Percentiles rank a stretch among this genome's conserved stretches.
phyloP scores from a whole-genome alignment of 2,329 filamentous ascomycete species.

The Fonsecaea pedrosoi region DNA sequence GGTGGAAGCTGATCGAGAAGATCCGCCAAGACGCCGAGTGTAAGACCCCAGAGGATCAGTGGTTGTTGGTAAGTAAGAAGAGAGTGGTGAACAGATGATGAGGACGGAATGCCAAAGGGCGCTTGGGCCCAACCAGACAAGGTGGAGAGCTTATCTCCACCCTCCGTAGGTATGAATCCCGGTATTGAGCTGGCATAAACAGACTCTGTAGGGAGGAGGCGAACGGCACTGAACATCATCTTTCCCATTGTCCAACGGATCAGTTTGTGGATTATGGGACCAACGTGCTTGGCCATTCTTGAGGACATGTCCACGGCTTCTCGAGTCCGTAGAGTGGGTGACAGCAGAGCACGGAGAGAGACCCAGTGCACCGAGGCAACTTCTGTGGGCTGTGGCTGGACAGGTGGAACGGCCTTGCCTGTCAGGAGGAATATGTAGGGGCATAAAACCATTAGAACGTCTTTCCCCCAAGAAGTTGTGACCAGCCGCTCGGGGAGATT shows the following conservation, averaged over 20 bases:
- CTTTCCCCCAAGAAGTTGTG: slow-evolving; percentile 70
- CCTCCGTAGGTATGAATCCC: slow-evolving; percentile 55
- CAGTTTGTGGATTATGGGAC: slow-evolving; percentile 61
- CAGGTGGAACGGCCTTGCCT: slow-evolving; percentile 60
- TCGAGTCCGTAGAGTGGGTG: slow-evolving; percentile 64
- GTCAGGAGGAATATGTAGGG: slow-evolving; percentile 71
- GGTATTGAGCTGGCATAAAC: slow-evolving; percentile 62
- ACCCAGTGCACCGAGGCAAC: slow-evolving; percentile 75
- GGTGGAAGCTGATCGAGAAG: slow-evolving; percentile 72
- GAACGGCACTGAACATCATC: slow-evolving; percentile 72
- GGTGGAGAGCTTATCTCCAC: slow-evolving; percentile 35
- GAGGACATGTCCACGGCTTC: slow-evolving; percentile 70
- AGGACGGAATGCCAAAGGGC: slow-evolving; percentile 34
- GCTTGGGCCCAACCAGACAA: slow-evolving; percentile 38
- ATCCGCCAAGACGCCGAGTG: slow-evolving; percentile 70
- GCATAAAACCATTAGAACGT: slow-evolving; percentile 72
- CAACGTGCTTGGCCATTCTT: slow-evolving; percentile 63
- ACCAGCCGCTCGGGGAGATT: slow-evolving; percentile 71
- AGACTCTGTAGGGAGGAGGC: slow-evolving; percentile 66
- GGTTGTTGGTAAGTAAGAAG: slow-evolving; percentile 49
- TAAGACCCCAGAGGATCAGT: slow-evolving; percentile 71
- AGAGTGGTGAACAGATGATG: slow-evolving; percentile 28
- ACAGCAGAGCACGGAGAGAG: slow-evolving; percentile 66
- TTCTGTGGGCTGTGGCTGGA: slow-evolving; percentile 71
- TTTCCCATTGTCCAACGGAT: slow-evolving; percentile 65